Evolutionary conservation across 345 rosid species (phyloP), one percentile per base, ranked within the genome.

Genomic region (Lumnitzera racemosa): DNA sequence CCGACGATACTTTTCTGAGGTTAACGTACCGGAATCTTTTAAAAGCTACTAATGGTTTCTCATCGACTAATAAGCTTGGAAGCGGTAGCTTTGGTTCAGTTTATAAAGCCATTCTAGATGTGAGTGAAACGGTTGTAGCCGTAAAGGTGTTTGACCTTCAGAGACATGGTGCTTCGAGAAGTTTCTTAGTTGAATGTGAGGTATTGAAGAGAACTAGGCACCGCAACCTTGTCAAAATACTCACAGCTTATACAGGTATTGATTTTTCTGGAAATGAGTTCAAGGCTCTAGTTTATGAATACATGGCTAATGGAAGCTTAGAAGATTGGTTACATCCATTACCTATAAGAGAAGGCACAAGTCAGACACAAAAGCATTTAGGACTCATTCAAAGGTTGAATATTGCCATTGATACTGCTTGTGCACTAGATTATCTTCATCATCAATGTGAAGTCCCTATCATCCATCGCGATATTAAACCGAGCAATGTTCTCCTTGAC

Each of bases 271-370:
- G 72, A 11, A 14, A 58, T 43, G 29, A 31, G 48, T 64, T 55
- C 24, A 64, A 64, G 59, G 67, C 67, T 41, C 20, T 64, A 15
- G 41, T 62, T 14, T 62, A 56, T 57, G 58, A 62, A 24, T 62
- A 49, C 48, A 62, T 62, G 63, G 31, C 2, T 5, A 68, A 62
- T 16, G 72, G 72, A 24, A 68, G 63, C 67, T 24, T 68, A 0
- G 55, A 62, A 11, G 10, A 46, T 23, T 68, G 72, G 67, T 51
- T 68, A 24, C 67, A 68, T 58, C 57, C 20, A 8, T 13, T 3
- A 10, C 46, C 46, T 16, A 14, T 13, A 5, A 24, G 15, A 13
- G 12, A 47, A 13, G 24, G 15, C 23, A 11, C 24, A 47, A 27
- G 14, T 12, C 6, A 12, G 27, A 25, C 7, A 15, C 23, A 56